Evolutionary conservation across 1,139 yeast species (phyloP).

Genomic region (Debaryomyces sp.): DNA sequence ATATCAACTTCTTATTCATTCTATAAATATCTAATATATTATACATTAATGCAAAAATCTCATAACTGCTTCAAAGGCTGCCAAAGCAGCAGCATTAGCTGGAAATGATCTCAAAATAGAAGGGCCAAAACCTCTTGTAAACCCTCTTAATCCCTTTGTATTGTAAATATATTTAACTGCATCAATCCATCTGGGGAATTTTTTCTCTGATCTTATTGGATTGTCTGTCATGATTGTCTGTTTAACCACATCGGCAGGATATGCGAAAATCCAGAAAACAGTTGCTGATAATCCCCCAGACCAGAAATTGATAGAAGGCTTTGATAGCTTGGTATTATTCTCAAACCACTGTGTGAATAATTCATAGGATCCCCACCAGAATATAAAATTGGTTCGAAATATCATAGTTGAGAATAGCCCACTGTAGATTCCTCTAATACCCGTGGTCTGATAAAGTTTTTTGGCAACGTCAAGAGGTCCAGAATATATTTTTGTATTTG

Average conservation of each 20-base stretch:
- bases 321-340: conserved; percentile 61
- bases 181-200: conserved; percentile 68
- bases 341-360: conserved; percentile 70
- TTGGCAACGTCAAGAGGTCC: conserved; percentile 80
- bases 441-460: conserved; percentile 57
- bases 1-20: neutral
- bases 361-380: conserved; percentile 96
- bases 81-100: conserved; percentile 91
- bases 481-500: conserved; percentile 61
- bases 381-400: conserved; percentile 82
- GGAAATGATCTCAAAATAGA: conserved; percentile 78
- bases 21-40: conserved; percentile 6
- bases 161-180: conserved; percentile 72
- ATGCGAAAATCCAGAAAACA: conserved; percentile 88
- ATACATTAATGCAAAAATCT: conserved; percentile 48
- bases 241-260: conserved; percentile 87
- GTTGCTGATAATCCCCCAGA: conserved; percentile 86
- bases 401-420: conserved; percentile 87
- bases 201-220: conserved; percentile 61
- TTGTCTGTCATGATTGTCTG: conserved; percentile 85
- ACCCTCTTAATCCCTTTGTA: conserved; percentile 60
- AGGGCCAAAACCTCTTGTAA: conserved; percentile 78
- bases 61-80: conserved; percentile 86
- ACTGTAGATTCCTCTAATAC: conserved; percentile 73
- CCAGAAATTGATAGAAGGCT: conserved; percentile 82